phyloP scores from a whole-genome alignment of 495 filamentous ascomycete genomes.

The Xylona heveae region DNA sequence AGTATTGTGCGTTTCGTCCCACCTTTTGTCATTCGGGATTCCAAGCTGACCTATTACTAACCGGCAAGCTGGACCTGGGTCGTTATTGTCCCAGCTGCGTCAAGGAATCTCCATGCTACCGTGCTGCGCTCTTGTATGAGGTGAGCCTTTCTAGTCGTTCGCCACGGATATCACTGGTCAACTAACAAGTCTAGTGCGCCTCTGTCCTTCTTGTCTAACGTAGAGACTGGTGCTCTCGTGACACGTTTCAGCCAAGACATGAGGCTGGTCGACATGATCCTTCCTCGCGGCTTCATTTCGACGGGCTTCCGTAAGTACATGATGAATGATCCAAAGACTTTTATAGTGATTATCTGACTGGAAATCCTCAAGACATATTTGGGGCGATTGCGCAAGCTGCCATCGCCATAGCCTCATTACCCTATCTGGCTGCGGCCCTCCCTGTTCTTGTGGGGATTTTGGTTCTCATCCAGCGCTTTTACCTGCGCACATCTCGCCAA shows the following conservation, averaged over 20 bases:
- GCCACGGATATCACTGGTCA: neutral
- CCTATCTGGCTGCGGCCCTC: neutral
- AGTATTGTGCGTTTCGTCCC: conserved; percentile 7
- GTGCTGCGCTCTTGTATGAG: conserved; percentile 8
- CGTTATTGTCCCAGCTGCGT: conserved; percentile 10
- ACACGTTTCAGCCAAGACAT: conserved; percentile 1
- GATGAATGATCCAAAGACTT: neutral
- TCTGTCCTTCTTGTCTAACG: neutral
- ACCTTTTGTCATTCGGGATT: neutral
- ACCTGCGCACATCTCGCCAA: conserved; percentile 1
- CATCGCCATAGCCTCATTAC: neutral
- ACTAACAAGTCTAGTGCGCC: conserved; percentile 5
- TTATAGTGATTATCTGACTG: neutral
- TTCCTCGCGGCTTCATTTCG: neutral
- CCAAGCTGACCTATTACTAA: neutral
- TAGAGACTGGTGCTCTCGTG: neutral
- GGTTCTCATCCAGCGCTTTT: neutral
- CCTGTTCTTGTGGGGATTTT: neutral
- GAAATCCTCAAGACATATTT: neutral
- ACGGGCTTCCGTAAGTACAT: neutral
- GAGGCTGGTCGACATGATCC: conserved; percentile 1
- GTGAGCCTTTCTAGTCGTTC: no score
- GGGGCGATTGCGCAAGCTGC: neutral
- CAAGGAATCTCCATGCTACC: conserved; percentile 7
- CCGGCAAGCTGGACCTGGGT: conserved; percentile 9